Base-by-base conservation (phyloP, 2,329 filamentous ascomycete species). In the Gaeumannomyces sp. region DNA sequence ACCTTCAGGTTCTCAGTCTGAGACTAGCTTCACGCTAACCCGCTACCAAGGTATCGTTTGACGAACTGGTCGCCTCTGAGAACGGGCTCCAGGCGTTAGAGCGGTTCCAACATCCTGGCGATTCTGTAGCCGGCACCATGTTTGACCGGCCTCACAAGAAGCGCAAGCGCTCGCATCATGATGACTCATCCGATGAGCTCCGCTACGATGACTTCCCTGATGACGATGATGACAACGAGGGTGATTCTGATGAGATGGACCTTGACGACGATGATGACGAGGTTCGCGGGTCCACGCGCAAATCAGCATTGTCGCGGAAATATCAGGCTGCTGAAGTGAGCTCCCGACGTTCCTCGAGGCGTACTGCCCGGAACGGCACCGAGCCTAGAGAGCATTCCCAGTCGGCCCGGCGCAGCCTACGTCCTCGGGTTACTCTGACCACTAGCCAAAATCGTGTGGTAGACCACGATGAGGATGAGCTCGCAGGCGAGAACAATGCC, bases 391-490 rank as follows among this genome's bases (percentile, higher is more conserved):
- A 19, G 38, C 38, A 16, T 19, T 50, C 33, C 14, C 29, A 13
- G 11, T 5, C 8, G 25, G 14, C 38, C 19, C 35, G n/a, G 35
- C 60, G 60, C 60, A 53, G 5, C 38, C 60, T 62, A 4, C 27
- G 60, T 28, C 25, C 60, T n/a, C 38, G 50, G n/a, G n/a, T 35
- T 16, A 27, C 27, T 22, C 31, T 19, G 27, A 13, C 13, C 27
- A 62, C 35, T 38, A 16, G 38, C 11, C 35, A 38, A 28, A 61
- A 25, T 45, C 59, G n/a, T 27, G 33, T 7, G 22, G 31, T 27
- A 38, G 33, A 62, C 50, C 38, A 45, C 16, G 72, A 73, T 10
- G 33, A 59, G 4, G 75, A 75, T 38, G 72, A 75, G 64, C 70
- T 74, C 1, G 73, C 73, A 11, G 69, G 65, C 1, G 70, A 70